These are phyloP conservation scores for Glomus cerebriforme DNA, from an alignment of 192 early-diverging fungal species.

Conservation along the genomic window DNA sequence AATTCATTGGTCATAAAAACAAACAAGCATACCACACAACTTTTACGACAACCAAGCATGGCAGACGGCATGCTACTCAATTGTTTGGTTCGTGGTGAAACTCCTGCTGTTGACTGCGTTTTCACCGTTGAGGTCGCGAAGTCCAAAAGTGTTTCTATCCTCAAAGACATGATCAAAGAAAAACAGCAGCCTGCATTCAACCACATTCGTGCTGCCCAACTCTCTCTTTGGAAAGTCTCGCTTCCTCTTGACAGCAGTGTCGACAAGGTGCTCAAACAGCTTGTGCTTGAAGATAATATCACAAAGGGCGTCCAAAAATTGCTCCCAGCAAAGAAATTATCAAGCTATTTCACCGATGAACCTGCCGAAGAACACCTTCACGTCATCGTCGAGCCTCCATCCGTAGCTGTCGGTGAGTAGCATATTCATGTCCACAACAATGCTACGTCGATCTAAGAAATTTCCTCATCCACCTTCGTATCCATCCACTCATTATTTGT, in stretches of 20 bases:
- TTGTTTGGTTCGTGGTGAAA: background rate
- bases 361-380: no score
- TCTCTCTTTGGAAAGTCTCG: background rate
- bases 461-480: background rate
- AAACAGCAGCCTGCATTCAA: no score
- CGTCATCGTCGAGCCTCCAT: no score
- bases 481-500: background rate
- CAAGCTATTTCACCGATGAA: no score
- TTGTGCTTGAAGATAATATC: slow-evolving; percentile 17
- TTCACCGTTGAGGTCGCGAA: no score
- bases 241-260: slow-evolving; percentile 9
- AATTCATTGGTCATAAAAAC: background rate
- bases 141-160: no score
- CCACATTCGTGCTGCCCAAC: no score
- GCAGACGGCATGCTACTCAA: slow-evolving; percentile 1
- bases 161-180: no score
- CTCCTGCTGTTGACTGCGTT: no score
- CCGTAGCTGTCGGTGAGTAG: background rate
- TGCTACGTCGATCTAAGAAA: background rate
- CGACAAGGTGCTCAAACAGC: slow-evolving; percentile 1
- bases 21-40: slow-evolving; percentile 5
- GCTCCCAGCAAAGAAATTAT: background rate
- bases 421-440: background rate
- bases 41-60: slow-evolving; percentile 2
- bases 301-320: slow-evolving; percentile 1